Base-by-base conservation (phyloP, 2,329 filamentous ascomycete species). In the Trichoderma atrobrunneum region DNA sequence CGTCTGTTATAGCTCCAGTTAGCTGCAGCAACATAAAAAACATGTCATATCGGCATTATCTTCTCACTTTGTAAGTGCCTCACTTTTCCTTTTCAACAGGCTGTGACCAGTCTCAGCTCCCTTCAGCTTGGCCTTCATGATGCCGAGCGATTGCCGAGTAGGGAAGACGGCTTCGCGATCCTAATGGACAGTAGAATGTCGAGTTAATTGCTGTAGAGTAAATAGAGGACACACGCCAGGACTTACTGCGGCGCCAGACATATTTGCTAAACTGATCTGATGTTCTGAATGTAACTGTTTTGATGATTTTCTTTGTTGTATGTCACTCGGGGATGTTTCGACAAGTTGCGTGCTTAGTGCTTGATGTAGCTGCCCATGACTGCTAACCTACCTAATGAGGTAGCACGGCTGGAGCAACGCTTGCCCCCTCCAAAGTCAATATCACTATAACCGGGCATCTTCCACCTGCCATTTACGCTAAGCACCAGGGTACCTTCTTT, bases 81-180 rank as follows among this genome's bases (percentile, higher is more conserved):
- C 96, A 82, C 95, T 98, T 87, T 99, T 99, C 80, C 96, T 89
- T 87, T 99, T 99, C 75, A 99, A 86, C 81, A 99, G 86, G 82
- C 93, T 97, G 85, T 99, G 95, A 63, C 96, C 96, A 60, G 90
- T 94, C 82, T 95, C 92, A 71, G 93, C 93, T 74, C 93, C 95
- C 87, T 98, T 98, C 80, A 99, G 90, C 87, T 99, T 99, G 76
- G 92, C 90, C 85, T 98, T 98, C 95, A 99, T 99, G 80, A 97
- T 84, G 76, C 94, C 95, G 84, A 99, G 87, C 82, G 94, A 97
- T 87, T 99, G 96, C 79, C 96, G 93, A 81, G 96, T 99, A 79
- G 96, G 93, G 85, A 99, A 99, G 84, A 99, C 95, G 80, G 95
- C 89, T 85, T 99, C 96, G 82, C 96, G 91, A 82, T 95, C 94